Evolutionary conservation across 2,329 filamentous ascomycete genomes (phyloP), one percentile per base, ranked within the genome.

Genomic region (Aspergillus jensenii): DNA sequence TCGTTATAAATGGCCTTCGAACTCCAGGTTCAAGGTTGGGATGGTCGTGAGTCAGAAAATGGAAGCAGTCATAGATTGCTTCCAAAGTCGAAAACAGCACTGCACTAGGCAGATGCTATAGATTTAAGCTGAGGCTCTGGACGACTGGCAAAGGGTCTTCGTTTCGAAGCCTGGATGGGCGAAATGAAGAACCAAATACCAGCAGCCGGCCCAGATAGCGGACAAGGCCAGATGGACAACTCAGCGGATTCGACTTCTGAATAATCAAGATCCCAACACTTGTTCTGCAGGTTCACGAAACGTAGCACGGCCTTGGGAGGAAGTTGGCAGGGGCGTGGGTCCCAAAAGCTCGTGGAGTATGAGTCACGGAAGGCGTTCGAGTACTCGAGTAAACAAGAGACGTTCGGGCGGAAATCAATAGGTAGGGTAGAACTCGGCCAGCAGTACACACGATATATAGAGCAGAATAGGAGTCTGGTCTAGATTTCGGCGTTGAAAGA

Each of bases 11-110:
- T 49, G 67, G 62, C 71, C 71, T 71, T 66, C 70, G 67, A 73
- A 73, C 71, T 71, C 70, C 70, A 64, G 71, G 70, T 67, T 68
- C 68, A 70, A 72, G 67, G 67, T 61, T 50, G 57, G 59, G 53
- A 56, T 56, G 62, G 62, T 64, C 64, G 66, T 69, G 71, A 73
- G 70, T 74, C 72, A 69, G 59, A 52, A 50, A 62, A 60, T 57
- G 52, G 31, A 40, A 60, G 53, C 46, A 51, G 56, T 71, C 70
- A 73, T 71, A 63, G 56, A 61, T 56, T 57, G 62, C 56, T 59
- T 47, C 54, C 51, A 21, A 25, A 43, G 39, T 41, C 23, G 52
- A 25, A 46, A 47, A 57, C 6, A 37, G 35, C 35, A 37, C 12
- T 37, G 6, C 14, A 17, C 9, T 35, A 39, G 47, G 31, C 50